Percentiles rank a stretch among this genome's conserved stretches.
Conservation (phyloP, 2,329 filamentous ascomycete genomes). For the Cladosporium sp. region DNA sequence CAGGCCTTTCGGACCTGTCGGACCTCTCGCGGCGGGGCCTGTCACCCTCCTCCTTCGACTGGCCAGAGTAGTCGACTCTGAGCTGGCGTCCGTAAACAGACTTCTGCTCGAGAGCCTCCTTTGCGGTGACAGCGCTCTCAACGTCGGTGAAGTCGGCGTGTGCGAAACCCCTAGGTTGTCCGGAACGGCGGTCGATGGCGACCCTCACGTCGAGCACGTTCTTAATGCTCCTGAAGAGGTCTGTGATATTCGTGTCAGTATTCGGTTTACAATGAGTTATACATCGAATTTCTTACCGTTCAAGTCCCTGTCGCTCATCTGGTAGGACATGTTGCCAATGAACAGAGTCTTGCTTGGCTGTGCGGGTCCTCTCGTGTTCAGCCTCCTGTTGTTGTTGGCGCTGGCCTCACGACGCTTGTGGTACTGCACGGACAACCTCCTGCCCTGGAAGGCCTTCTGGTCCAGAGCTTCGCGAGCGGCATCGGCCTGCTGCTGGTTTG, state of each 20-base stretch:
- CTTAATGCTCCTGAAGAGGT: constrained; percentile 68
- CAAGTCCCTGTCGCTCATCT: constrained; percentile 80
- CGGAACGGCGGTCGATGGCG: constrained; percentile 77
- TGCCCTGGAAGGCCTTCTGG: constrained; percentile 62
- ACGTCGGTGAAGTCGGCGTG: constrained; percentile 77
- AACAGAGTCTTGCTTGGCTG: constrained; percentile 68
- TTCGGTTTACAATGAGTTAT: neutral
- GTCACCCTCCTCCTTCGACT: neutral
- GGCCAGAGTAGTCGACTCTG: constrained; percentile 61
- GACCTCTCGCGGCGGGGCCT: neutral
- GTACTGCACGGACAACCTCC: constrained; percentile 63
- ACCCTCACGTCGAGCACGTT: constrained; percentile 76
- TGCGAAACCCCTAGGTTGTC: constrained; percentile 78
- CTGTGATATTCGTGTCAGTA: constrained; percentile 28
- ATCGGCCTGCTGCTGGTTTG: constrained; percentile 53
- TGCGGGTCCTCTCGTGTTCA: neutral
- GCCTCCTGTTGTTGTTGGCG: neutral
- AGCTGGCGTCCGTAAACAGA: constrained; percentile 66
- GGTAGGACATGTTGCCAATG: constrained; percentile 83
- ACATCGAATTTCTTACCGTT: constrained; percentile 47
- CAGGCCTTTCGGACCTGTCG: neutral
- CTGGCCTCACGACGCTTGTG: constrained; percentile 38
- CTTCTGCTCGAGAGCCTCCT: constrained; percentile 56
- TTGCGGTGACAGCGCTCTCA: constrained; percentile 63
- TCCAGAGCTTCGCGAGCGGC: constrained; percentile 60